phyloP scores from a whole-genome alignment of 805 yeast genomes.

The Spathaspora sp. region DNA sequence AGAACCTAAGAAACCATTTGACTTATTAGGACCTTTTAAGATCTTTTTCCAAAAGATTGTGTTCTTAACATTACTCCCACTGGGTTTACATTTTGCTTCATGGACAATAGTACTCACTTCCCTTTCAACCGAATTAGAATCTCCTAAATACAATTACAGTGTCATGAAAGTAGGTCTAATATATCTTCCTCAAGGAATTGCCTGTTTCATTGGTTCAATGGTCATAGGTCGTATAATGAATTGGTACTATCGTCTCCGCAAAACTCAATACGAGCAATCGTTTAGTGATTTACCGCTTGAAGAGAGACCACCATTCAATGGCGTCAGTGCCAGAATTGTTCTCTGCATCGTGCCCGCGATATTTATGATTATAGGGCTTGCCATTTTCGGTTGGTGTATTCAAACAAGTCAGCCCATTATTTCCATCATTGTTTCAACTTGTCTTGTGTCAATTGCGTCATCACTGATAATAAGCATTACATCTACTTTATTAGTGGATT shows the following conservation, averaged over 20 bases:
- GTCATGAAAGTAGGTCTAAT: slow-evolving; percentile 64
- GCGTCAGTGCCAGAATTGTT: slow-evolving; percentile 51
- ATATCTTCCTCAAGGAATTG: slow-evolving; percentile 71
- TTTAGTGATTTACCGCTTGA: slow-evolving; percentile 7
- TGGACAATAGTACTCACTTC: slow-evolving; percentile 74
- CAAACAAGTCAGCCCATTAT: slow-evolving; percentile 44
- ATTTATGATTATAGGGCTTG: slow-evolving; percentile 28
- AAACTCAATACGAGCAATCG: slow-evolving; percentile 16
- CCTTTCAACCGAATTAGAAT: slow-evolving; percentile 51
- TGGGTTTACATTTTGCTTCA: slow-evolving; percentile 59
- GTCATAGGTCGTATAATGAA: slow-evolving; percentile 56
- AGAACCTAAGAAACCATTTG: slow-evolving; percentile 12
- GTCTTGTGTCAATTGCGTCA: slow-evolving; percentile 53
- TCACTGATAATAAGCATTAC: slow-evolving; percentile 55
- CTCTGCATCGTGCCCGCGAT: slow-evolving; percentile 31
- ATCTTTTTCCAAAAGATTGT: slow-evolving; percentile 45
- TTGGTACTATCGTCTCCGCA: slow-evolving; percentile 40
- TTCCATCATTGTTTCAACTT: slow-evolving; percentile 56
- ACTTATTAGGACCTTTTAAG: slow-evolving; percentile 35
- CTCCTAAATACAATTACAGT: slow-evolving; percentile 43
- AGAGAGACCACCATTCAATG: slow-evolving; percentile 45
- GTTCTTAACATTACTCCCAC: slow-evolving; percentile 47
- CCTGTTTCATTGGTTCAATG: slow-evolving; percentile 60
- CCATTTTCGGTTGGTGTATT: slow-evolving; percentile 70
- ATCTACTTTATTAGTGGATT: slow-evolving; percentile 68